A percentile compares a stretch with the other conserved stretches of the same genome.
Conservation (phyloP, 306 rosid species). For the Argentina anserina region DNA sequence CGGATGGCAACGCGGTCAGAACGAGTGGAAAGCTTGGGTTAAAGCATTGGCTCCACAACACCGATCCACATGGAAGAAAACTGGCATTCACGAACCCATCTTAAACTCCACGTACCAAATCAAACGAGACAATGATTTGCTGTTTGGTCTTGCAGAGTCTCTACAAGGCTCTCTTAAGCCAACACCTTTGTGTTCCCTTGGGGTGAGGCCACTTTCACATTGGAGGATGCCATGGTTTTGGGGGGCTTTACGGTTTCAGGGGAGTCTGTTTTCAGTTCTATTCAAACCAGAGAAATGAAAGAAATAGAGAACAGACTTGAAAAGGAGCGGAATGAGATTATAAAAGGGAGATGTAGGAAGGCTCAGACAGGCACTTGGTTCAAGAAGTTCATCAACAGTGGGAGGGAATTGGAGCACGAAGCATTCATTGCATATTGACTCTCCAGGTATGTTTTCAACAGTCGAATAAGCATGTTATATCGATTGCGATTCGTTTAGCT, state of each 20-base stretch:
- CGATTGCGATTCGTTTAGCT: constrained; percentile 47
- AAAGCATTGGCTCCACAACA: constrained; percentile 26
- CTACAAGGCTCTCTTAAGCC: constrained; percentile 34
- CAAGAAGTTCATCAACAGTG: constrained; percentile 10
- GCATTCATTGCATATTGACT: constrained; percentile 52
- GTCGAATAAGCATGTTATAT: constrained; percentile 9
- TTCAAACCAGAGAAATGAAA: background rate
- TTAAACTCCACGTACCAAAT: constrained; percentile 24
- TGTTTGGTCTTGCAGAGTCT: constrained; percentile 31
- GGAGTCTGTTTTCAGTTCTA: background rate
- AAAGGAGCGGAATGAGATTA: background rate
- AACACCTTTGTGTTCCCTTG: constrained; percentile 42
- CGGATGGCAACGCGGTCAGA: constrained; percentile 1
- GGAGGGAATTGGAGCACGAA: constrained; percentile 53
- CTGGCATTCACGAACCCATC: constrained; percentile 41
- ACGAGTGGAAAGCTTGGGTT: constrained; percentile 23
- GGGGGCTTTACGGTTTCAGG: constrained; percentile 18
- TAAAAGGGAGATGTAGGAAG: background rate
- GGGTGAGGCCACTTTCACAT: constrained; percentile 47
- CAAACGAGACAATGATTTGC: background rate
- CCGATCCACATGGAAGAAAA: constrained; percentile 39
- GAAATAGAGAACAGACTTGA: background rate
- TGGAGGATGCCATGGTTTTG: constrained; percentile 45
- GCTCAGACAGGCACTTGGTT: constrained; percentile 11
- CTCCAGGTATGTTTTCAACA: constrained; percentile 33